Conservation (phyloP, 169 alveolate genomes). For the Plasmodium gaboni region DNA sequence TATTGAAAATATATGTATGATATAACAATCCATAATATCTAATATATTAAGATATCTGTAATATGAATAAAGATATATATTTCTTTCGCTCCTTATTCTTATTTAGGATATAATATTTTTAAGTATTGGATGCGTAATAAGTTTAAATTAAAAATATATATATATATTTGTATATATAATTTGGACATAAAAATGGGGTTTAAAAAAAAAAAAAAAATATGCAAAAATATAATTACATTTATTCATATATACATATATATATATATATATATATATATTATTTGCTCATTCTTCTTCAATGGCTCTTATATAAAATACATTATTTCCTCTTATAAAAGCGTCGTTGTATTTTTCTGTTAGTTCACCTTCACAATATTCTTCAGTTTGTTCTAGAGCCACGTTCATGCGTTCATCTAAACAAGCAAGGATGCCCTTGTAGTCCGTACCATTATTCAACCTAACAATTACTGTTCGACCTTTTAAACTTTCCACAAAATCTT, state of each 20-base stretch:
- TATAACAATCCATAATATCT: too few species aligned
- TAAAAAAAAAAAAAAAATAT: background rate
- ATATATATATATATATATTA: conserved; percentile 1
- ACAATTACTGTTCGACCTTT: conserved; percentile 80
- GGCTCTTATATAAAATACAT: conserved; percentile 83
- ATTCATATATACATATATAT: background rate
- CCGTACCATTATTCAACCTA: conserved; percentile 82
- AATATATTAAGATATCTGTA: too few species aligned
- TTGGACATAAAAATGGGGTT: too few species aligned
- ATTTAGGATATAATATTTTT: too few species aligned
- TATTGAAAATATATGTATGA: too few species aligned
- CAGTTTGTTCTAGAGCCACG: conserved; percentile 89
- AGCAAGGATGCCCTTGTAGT: conserved; percentile 85
- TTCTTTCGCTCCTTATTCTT: too few species aligned
- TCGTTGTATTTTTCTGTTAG: conserved; percentile 87
- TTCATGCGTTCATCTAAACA: conserved; percentile 91
- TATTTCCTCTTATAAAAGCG: conserved; percentile 91
- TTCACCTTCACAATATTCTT: conserved; percentile 87
- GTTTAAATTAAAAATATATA: too few species aligned
- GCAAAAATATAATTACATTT: background rate
- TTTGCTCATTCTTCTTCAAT: conserved; percentile 36
- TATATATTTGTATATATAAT: too few species aligned
- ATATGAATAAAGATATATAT: too few species aligned
- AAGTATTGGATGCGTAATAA: too few species aligned
- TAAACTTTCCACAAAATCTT: conserved; percentile 70